Evolutionary conservation across 805 yeast species (phyloP).

Genomic region (Schizosaccharomyces octosporus): DNA sequence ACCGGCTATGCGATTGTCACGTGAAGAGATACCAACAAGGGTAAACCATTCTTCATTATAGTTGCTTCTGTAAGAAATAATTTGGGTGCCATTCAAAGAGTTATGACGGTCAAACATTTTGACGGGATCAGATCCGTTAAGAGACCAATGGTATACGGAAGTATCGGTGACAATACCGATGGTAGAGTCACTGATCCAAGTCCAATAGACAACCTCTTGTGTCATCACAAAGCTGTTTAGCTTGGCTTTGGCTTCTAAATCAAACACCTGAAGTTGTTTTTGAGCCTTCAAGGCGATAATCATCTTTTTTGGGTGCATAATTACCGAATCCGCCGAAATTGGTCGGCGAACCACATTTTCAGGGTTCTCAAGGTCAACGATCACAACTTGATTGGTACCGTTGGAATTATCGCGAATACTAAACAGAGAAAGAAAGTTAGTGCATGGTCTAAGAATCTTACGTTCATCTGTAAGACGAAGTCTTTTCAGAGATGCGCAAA

Average conservation of each 20-base stretch:
- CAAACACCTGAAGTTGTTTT: conserved; percentile 85
- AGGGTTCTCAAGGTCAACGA: conserved; percentile 58
- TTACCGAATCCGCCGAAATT: conserved; percentile 93
- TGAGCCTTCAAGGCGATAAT: conserved; percentile 86
- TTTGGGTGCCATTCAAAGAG: conserved; percentile 48
- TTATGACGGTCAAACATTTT: conserved; percentile 66
- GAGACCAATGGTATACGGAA: conserved; percentile 55
- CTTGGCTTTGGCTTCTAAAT: conserved; percentile 65
- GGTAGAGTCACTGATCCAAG: conserved; percentile 52
- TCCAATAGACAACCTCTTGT: conserved; percentile 87
- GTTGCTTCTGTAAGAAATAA: conserved; percentile 73
- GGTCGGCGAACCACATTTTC: conserved; percentile 66
- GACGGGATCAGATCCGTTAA: conserved; percentile 55
- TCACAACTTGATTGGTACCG: conserved; percentile 70
- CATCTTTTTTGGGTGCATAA: conserved; percentile 76
- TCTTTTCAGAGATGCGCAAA: conserved; percentile 4
- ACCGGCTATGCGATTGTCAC: conserved; percentile 82
- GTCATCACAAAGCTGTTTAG: conserved; percentile 64
- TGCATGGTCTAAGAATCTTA: neutral
- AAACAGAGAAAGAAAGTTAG: neutral
- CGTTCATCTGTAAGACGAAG: neutral
- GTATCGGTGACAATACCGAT: conserved; percentile 70
- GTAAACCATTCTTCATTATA: conserved; percentile 76
- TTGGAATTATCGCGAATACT: conserved; percentile 21
- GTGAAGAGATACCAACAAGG: conserved; percentile 81